Base-by-base conservation (phyloP, 805 yeast species). In the Lipomyces yamadae region DNA sequence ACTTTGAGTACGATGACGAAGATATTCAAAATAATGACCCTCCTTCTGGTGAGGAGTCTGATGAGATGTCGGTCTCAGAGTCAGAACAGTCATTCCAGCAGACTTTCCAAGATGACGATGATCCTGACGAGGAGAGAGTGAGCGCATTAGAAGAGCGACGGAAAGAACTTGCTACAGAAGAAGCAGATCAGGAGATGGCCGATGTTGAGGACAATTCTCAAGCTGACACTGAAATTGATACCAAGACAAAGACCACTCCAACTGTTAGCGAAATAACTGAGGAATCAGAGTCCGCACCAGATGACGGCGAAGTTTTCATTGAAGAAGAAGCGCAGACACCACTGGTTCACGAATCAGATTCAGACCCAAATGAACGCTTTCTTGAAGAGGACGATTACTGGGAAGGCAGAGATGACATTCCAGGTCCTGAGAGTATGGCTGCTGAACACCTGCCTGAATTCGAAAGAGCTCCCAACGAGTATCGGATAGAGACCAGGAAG, bases 281-380 rank as follows among this genome's bases (percentile, higher is more conserved):
- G 48, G 48, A 15, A 56, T 48, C 45, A 11, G 55, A n/a, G 11
- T 48, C 33, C 29, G 56, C 42, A 5, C 60, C 42, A n/a, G 63
- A 57, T 24, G 65, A 61, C 2, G 65, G 48, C 29, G 67, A 60
- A 29, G 61, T 60, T 4, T 66, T 61, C 33, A 64, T 66, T 35
- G 70, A 63, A 50, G 70, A 66, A 56, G 67, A 66, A 39, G 32
- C 54, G 24, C 67, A 63, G 32, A 37, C 56, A 7, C 70, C 70
- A 0, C 42, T 64, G 13, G 69, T 64, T 32, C 70, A 64, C 42
- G 68, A 66, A 48, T 66, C 70, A 24, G 67, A 66, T 61, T 37
- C 58, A 18, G 70, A 64, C 42, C 67, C 67, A n/a, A 65, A 66
- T 55, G 63, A 54, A 10, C 62, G 53, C 10, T 63, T 48, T 42